These are phyloP conservation scores for Globisporangium polare DNA, from an alignment of 352 stramenopile genomes.

Conservation along the genomic window DNA sequence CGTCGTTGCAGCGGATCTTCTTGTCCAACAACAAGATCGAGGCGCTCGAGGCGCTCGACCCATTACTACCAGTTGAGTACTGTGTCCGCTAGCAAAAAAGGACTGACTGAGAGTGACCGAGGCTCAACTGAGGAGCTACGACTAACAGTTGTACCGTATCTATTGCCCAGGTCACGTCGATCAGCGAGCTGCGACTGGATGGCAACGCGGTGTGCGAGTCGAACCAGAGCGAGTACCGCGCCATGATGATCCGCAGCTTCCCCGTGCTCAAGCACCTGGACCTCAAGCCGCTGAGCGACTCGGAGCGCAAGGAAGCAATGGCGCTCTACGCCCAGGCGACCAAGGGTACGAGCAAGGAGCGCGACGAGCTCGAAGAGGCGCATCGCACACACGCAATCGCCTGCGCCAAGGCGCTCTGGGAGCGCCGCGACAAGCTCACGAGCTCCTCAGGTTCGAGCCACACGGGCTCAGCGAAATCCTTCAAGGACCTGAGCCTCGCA, in stretches of 20 bases:
- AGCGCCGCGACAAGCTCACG: conserved; percentile 14
- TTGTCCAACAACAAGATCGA: conserved; percentile 89
- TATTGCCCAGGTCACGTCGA: conserved; percentile 32
- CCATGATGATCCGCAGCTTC: conserved; percentile 66
- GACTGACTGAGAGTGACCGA: too few species aligned
- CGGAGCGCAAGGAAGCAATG: conserved; percentile 60
- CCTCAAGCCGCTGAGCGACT: conserved; percentile 67
- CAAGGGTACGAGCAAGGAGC: conserved; percentile 31
- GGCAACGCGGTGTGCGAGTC: conserved; percentile 65
- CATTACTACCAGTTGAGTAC: conserved; percentile 51
- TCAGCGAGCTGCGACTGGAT: conserved; percentile 87
- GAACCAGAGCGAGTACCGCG: conserved; percentile 56
- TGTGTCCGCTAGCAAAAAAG: not conserved
- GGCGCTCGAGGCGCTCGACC: conserved; percentile 61
- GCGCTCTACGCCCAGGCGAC: conserved; percentile 24
- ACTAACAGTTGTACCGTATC: not conserved
- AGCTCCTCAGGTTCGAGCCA: not conserved
- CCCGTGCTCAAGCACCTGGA: conserved; percentile 83
- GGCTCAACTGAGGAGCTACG: not conserved
- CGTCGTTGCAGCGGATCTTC: conserved; percentile 85
- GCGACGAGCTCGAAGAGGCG: conserved; percentile 41
- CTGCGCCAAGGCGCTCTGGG: conserved; percentile 41
- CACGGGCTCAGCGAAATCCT: not conserved
- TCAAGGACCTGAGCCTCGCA: conserved; percentile 3
- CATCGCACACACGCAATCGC: conserved; percentile 49